Conservation (phyloP, 169 alveolate genomes). For the Toxoplasma gondii region DNA sequence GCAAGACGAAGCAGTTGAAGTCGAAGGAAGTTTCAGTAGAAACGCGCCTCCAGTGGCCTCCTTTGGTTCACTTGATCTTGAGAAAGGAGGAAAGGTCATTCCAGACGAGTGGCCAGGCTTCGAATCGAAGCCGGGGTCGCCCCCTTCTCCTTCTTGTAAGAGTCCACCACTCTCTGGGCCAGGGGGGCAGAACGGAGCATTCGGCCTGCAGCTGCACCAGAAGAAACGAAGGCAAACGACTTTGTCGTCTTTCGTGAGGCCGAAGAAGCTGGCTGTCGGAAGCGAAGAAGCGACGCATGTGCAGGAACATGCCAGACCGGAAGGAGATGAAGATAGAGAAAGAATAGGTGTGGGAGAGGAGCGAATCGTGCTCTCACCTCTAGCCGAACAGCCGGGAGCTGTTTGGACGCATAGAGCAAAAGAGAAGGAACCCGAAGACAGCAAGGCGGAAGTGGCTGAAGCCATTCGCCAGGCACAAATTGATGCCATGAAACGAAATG, state of each 20-base stretch:
- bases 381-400: not conserved
- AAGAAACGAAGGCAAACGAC: not conserved
- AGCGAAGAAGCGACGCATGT: not conserved
- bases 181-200: not conserved
- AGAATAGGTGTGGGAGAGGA: not conserved
- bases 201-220: not conserved
- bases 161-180: not conserved
- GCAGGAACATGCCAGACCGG: not conserved
- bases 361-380: too few species aligned
- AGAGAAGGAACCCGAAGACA: not conserved
- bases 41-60: not conserved
- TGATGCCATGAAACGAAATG: conserved; percentile 6
- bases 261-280: not conserved
- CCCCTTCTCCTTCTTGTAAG: not conserved
- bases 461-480: not conserved
- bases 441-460: not conserved
- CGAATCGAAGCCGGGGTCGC: not conserved
- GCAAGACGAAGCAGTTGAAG: not conserved
- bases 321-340: not conserved
- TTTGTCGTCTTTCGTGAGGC: not conserved
- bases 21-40: not conserved
- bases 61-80: too few species aligned
- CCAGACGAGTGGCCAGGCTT: too few species aligned
- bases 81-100: too few species aligned
- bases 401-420: not conserved